Evolutionary conservation across 306 rosid genomes (phyloP).

Genomic region (Gillenia trifoliata): DNA sequence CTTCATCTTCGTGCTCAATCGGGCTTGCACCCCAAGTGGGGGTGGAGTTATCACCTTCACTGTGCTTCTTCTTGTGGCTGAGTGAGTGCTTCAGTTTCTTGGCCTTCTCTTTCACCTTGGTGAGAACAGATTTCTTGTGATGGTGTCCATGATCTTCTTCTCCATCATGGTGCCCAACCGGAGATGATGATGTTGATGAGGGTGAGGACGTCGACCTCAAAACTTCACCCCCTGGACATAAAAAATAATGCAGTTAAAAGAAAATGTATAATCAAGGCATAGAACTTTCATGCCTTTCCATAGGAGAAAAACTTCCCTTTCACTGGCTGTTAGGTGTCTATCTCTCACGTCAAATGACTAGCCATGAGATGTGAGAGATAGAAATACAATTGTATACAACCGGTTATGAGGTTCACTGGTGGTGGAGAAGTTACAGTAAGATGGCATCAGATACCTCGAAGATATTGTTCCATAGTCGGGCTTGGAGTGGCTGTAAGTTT

Average conservation of each 20-base stretch:
- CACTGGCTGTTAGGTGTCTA: neutral
- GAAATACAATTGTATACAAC: neutral
- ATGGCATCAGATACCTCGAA: slow-evolving; percentile 50
- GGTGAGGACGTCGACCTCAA: slow-evolving; percentile 30
- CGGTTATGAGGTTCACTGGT: neutral
- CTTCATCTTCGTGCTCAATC: slow-evolving; percentile 35
- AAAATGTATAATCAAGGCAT: neutral
- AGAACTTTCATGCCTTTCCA: neutral
- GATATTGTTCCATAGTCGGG: slow-evolving; percentile 58
- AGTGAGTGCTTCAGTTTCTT: slow-evolving; percentile 66
- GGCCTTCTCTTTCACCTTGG: slow-evolving; percentile 89
- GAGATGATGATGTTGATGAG: slow-evolving; percentile 23
- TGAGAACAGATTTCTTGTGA: slow-evolving; percentile 83
- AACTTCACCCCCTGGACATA: slow-evolving; percentile 36
- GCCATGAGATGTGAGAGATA: neutral
- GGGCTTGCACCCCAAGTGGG: slow-evolving; percentile 39
- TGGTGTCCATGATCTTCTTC: slow-evolving; percentile 60
- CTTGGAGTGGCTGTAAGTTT: neutral
- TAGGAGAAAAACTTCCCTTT: too few relatives aligned
- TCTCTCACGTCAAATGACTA: neutral
- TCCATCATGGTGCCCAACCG: slow-evolving; percentile 32
- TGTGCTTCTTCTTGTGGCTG: slow-evolving; percentile 62
- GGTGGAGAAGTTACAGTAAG: neutral
- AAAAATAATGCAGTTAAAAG: neutral
- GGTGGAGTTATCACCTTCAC: slow-evolving; percentile 32